Conservation (phyloP, 495 filamentous ascomycete species). For the Ascobolus immersus region DNA sequence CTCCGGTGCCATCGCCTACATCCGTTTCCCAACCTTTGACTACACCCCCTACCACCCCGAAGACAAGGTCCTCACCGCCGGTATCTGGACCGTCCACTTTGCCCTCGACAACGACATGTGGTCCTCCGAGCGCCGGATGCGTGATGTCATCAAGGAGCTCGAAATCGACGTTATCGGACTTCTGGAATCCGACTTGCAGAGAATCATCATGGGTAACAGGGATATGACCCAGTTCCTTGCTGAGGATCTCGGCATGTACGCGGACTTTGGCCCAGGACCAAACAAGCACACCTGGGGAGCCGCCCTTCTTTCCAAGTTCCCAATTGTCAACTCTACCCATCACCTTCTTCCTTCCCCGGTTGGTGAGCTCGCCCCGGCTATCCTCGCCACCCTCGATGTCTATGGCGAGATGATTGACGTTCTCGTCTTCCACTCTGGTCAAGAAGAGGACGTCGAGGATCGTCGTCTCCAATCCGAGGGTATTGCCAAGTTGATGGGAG, state of each 20-base stretch:
- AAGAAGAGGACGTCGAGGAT: constrained; percentile 92
- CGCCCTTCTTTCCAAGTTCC: constrained; percentile 86
- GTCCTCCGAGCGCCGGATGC: constrained; percentile 83
- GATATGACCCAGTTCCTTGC: constrained; percentile 89
- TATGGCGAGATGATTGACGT: constrained; percentile 82
- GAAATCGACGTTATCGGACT: constrained; percentile 90
- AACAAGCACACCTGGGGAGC: constrained; percentile 98
- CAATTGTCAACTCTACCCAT: constrained; percentile 89
- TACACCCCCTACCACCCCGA: constrained; percentile 74
- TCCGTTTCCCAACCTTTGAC: constrained; percentile 85
- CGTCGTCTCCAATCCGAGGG: constrained; percentile 71
- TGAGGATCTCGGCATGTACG: constrained; percentile 93
- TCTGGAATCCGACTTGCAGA: constrained; percentile 78
- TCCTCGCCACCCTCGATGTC: constrained; percentile 78
- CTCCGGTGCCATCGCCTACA: constrained; percentile 53
- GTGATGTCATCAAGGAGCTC: constrained; percentile 69
- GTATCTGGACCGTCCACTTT: constrained; percentile 99
- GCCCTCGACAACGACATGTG: constrained; percentile 98
- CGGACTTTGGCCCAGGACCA: constrained; percentile 87
- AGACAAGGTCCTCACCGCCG: constrained; percentile 63
- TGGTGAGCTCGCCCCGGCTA: constrained; percentile 86
- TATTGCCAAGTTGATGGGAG: constrained; percentile 67
- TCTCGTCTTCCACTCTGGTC: constrained; percentile 95
- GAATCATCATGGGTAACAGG: constrained; percentile 98
- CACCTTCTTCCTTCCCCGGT: constrained; percentile 80